Conservation (phyloP, 345 rosid species). For the Citrus trifoliata region DNA sequence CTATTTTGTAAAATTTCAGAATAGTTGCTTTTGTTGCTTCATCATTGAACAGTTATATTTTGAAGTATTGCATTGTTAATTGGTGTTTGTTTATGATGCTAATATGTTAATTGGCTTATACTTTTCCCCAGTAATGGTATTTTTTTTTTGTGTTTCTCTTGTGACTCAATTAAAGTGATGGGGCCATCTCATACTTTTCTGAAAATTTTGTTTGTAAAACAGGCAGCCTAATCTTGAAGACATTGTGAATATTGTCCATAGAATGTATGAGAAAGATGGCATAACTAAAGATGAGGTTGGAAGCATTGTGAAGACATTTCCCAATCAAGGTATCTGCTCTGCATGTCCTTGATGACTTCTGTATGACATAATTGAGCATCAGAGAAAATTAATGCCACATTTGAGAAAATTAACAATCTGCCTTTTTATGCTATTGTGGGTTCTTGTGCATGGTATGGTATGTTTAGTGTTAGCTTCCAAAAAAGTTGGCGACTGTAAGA, state of each 20-base stretch:
- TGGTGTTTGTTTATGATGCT: not conserved
- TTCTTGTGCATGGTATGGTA: not conserved
- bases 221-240: constrained; percentile 95
- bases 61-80: not conserved
- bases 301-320: constrained; percentile 66
- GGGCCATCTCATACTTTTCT: constrained; percentile 16
- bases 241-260: constrained; percentile 73
- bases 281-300: constrained; percentile 60
- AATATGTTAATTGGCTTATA: not conserved
- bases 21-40: not conserved
- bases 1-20: not conserved
- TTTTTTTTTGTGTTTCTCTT: not conserved
- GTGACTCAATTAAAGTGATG: not conserved
- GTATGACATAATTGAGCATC: not conserved
- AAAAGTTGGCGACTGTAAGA: not conserved
- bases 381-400: not conserved
- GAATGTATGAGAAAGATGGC: constrained; percentile 91
- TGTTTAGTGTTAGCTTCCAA: not conserved
- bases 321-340: constrained; percentile 70
- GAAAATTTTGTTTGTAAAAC: constrained; percentile 24
- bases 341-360: not conserved
- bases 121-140: not conserved
- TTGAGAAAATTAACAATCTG: not conserved
- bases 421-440: not conserved
- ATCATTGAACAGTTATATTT: not conserved